Base-by-base conservation (phyloP, 2,329 filamentous ascomycete species). In the Sporothrix inflata region DNA sequence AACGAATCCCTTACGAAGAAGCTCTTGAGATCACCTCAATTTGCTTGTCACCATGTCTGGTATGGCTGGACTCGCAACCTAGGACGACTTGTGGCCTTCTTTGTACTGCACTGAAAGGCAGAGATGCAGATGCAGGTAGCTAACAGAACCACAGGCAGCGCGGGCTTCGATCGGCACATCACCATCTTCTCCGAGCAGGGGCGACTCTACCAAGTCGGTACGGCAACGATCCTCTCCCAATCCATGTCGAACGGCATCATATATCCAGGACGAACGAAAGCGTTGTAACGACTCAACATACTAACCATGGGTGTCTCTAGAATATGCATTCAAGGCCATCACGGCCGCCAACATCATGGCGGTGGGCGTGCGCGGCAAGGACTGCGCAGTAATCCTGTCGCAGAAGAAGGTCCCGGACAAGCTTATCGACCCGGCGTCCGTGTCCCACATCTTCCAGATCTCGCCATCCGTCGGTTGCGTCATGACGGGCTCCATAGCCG, bases 291-390 rank as follows among this genome's bases (percentile, higher is more conserved):
- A 38, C 16, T 40, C 1, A 75, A 19, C 2, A 55, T 72, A 67
- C 74, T 69, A 1, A 57, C 27, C 40, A 47, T n/a, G 24, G 38
- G 45, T 49, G 68, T 47, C 40, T 30, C 7, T 45, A 98, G 96
- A 99, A 88, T 99, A 99, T 95, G 96, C 96, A 78, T 99, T 99
- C 91, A 99, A 99, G 87, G 96, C 96, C 73, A 99, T 99, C 84
- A 99, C 96, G 78, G 95, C 96, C 74, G 96, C 96, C 78, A 98
- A 98, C 84, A 98, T 99, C 86, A 99, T 97, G 87, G 96, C 96
- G 74, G 89, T 99, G 82, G 96, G 96, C 78, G 90, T 99, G 77
- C 89, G 94, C 81, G 96, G 96, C 83, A 99, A 99, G 88, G 90
- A 96, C 85, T 98, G 95, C 80, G 96, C 96, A 45, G 96, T 99